These are phyloP conservation scores for Whalleya microplaca DNA, from an alignment of 2,329 filamentous ascomycete species.

Conservation along the genomic window DNA sequence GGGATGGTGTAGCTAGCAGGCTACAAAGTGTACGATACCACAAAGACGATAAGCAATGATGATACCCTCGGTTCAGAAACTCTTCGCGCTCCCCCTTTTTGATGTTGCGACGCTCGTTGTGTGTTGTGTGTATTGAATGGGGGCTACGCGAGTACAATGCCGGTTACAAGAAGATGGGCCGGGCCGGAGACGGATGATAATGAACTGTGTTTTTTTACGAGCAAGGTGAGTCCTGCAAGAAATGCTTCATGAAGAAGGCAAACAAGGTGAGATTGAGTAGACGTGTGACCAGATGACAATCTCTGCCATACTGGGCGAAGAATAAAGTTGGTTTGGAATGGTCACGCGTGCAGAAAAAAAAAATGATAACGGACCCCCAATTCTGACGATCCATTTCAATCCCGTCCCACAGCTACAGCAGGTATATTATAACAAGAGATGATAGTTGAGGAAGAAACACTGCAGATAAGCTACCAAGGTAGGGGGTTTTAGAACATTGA, in stretches of 20 bases:
- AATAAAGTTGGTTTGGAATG: slow-evolving; percentile 2
- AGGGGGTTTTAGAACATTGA: no score
- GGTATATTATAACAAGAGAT: neutral
- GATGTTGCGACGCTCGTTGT: neutral
- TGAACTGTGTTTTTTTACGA: neutral
- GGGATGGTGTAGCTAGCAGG: slow-evolving; percentile 23
- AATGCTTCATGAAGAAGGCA: neutral
- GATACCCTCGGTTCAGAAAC: slow-evolving; percentile 30
- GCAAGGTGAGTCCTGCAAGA: slow-evolving; percentile 1
- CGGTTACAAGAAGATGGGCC: neutral
- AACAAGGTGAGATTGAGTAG: neutral
- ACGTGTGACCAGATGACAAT: slow-evolving; percentile 8
- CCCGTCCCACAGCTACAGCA: neutral
- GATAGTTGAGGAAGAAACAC: no score
- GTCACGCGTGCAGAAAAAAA: slow-evolving; percentile 17
- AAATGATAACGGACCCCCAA: neutral
- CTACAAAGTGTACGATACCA: slow-evolving; percentile 29
- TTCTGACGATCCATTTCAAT: neutral
- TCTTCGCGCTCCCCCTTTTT: neutral
- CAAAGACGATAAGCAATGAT: slow-evolving; percentile 32
- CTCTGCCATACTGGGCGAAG: slow-evolving; percentile 9
- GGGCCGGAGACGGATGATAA: neutral
- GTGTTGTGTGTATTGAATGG: neutral
- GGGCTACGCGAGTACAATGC: neutral
- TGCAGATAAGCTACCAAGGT: no score